These are phyloP conservation scores for Lepidium sativum DNA, from an alignment of 345 rosid genomes.

Conservation along the genomic window DNA sequence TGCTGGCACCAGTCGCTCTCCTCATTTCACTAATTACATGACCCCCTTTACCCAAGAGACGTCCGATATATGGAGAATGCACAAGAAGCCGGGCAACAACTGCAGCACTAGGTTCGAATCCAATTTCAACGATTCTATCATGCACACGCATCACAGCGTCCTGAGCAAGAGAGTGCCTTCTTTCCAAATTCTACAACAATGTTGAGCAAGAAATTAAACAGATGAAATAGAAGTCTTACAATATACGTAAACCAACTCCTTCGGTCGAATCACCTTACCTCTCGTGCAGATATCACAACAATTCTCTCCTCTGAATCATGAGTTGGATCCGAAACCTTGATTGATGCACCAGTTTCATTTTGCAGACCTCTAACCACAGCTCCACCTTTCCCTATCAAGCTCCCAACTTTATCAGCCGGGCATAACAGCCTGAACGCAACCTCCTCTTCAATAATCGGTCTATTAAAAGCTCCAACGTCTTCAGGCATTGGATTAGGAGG, in stretches of 20 bases:
- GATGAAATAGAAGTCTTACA: neutral
- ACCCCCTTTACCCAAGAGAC: constrained; percentile 67
- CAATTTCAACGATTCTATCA: constrained; percentile 60
- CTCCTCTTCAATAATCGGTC: constrained; percentile 53
- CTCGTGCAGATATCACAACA: constrained; percentile 64
- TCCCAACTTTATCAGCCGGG: constrained; percentile 68
- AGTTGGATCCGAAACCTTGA: constrained; percentile 51
- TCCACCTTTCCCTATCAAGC: constrained; percentile 81
- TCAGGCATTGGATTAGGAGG: constrained; percentile 50
- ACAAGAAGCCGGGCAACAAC: constrained; percentile 69
- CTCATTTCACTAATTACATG: constrained; percentile 59
- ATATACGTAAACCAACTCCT: neutral
- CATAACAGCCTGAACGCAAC: constrained; percentile 54
- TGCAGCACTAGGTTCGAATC: constrained; percentile 58
- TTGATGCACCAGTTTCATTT: constrained; percentile 65
- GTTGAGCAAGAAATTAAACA: neutral
- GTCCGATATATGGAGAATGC: constrained; percentile 55
- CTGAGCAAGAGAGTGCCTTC: constrained; percentile 62
- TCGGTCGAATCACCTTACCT: constrained; percentile 39
- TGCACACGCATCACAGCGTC: constrained; percentile 71
- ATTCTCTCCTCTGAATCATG: constrained; percentile 61
- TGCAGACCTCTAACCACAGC: constrained; percentile 48
- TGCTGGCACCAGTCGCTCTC: constrained; percentile 64
- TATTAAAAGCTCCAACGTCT: constrained; percentile 36
- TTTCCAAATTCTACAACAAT: constrained; percentile 51